Percentiles rank a stretch among this genome's conserved stretches.
Evolutionary conservation across 495 filamentous ascomycete genomes (phyloP).

Genomic region (Neurospora sp.): DNA sequence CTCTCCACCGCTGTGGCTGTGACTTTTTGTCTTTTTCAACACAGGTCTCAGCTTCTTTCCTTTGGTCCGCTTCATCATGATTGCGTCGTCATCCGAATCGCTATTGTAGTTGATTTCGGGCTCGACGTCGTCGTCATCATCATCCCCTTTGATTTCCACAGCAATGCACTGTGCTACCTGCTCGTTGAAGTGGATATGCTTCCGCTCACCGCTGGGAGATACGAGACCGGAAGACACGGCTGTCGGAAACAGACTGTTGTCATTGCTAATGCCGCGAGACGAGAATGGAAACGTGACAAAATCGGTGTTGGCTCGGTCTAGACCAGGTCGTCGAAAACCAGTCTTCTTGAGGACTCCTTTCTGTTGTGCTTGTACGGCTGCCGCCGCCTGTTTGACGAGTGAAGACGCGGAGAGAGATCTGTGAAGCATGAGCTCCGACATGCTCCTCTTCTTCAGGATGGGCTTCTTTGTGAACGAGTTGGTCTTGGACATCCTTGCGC

Average conservation of each 20-base stretch:
- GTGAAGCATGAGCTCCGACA: slow-evolving; percentile 92
- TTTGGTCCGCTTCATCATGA: slow-evolving; percentile 69
- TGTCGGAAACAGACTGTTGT: slow-evolving; percentile 48
- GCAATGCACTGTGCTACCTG: slow-evolving; percentile 94
- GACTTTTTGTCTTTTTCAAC: slow-evolving; percentile 35
- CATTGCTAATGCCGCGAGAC: slow-evolving; percentile 44
- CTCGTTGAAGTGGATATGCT: slow-evolving; percentile 94
- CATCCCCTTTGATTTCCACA: slow-evolving; percentile 69
- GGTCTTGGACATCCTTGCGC: slow-evolving; percentile 56
- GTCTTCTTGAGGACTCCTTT: slow-evolving; percentile 41
- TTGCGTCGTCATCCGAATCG: slow-evolving; percentile 62
- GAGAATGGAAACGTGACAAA: slow-evolving; percentile 48
- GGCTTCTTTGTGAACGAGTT: slow-evolving; percentile 82
- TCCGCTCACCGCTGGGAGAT: slow-evolving; percentile 59
- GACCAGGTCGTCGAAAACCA: slow-evolving; percentile 30
- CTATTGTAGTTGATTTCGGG: slow-evolving; percentile 37
- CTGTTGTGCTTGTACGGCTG: slow-evolving; percentile 84
- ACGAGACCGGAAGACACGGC: slow-evolving; percentile 50
- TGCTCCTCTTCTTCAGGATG: slow-evolving; percentile 91
- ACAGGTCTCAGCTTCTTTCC: slow-evolving; percentile 29
- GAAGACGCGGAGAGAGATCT: slow-evolving; percentile 83
- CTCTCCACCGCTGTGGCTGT: slow-evolving; percentile 44
- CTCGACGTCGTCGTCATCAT: slow-evolving; percentile 55
- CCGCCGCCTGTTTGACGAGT: slow-evolving; percentile 85
- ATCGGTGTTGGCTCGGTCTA: slow-evolving; percentile 53